phyloP scores from a whole-genome alignment of 148 eudicot species.

The Persicaria maculosa region DNA sequence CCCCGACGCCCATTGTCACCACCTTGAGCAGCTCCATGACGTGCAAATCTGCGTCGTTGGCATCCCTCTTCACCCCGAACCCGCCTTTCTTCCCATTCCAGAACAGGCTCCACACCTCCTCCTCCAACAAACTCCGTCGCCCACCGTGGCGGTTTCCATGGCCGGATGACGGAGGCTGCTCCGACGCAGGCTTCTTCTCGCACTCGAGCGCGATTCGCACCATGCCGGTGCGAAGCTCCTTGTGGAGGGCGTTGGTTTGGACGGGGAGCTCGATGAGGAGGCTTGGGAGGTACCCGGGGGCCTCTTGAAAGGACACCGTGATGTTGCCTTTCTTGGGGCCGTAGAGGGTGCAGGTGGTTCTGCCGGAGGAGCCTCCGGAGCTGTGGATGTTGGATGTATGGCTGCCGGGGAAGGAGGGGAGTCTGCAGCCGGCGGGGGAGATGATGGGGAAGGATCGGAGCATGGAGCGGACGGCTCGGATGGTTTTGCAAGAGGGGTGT shows the following conservation, averaged over 20 bases:
- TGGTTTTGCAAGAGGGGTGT: constrained; percentile 21
- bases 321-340: constrained; percentile 68
- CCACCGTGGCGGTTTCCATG: background rate
- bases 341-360: constrained; percentile 51
- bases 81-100: constrained; percentile 71
- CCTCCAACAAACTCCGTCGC: constrained; percentile 36
- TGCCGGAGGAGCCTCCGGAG: constrained; percentile 13
- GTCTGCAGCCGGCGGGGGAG: constrained; percentile 39
- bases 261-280: constrained; percentile 59
- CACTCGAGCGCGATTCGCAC: constrained; percentile 73
- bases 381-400: background rate
- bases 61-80: constrained; percentile 55
- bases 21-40: constrained; percentile 65
- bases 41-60: constrained; percentile 52
- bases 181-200: constrained; percentile 38
- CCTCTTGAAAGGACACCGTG: constrained; percentile 58
- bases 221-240: constrained; percentile 56
- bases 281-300: constrained; percentile 43
- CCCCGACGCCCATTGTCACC: constrained; percentile 74
- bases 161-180: constrained; percentile 7
- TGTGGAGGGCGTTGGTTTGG: constrained; percentile 45
- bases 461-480: constrained; percentile 46
- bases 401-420: constrained; percentile 44
- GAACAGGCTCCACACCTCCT: constrained; percentile 64
- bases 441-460: constrained; percentile 66